Base-by-base conservation (phyloP, 2,329 filamentous ascomycete species). In the Fragosphaeria purpurea region DNA sequence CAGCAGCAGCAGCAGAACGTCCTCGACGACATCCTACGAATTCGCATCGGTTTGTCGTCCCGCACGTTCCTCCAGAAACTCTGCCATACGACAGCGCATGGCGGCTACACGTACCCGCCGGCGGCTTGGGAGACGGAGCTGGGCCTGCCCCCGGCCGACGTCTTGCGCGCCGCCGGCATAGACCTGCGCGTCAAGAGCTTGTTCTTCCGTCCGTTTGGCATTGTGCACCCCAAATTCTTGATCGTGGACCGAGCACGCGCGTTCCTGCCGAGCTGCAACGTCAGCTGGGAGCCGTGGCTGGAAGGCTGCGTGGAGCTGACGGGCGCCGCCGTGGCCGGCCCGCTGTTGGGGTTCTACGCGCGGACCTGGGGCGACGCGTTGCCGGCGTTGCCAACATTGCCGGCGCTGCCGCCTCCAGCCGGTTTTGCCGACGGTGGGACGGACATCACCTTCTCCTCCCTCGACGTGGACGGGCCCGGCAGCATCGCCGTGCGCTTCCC, bases 141-240 rank as follows among this genome's bases (percentile, higher is more conserved):
- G 2, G 84, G 85, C 0, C 69, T 93, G 4, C 85, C 86, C 0
- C 61, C 70, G 1, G 68, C 73, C 4, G 66, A 70, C 6, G 56
- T 69, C 5, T 62, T 83, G 3, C 70, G 75, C 37, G 69, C 79
- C 4, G 72, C 67, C 0, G 79, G 79, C 3, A 74, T 94, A 13
- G 77, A 89, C 48, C 61, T 94, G 37, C 70, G 74, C 0, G 78
- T 89, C 50, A 90, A 88, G 69, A 88, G 82, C 55, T 71, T 91
- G 7, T 94, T 94, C 65, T 80, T 91, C 55, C 70, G 82, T 3
- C 88, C 88, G 0, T 82, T 93, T 53, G 88, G 86, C 59, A 83
- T 94, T n/a, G 86, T 93, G 80, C 88, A 94, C 61, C 84, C 87
- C 0, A 94, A 94, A 60, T 91, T 87, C 58, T 73, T 91, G 39